Evolutionary conservation across 2,329 filamentous ascomycete species (phyloP).

Genomic region (Colletotrichum sp.): DNA sequence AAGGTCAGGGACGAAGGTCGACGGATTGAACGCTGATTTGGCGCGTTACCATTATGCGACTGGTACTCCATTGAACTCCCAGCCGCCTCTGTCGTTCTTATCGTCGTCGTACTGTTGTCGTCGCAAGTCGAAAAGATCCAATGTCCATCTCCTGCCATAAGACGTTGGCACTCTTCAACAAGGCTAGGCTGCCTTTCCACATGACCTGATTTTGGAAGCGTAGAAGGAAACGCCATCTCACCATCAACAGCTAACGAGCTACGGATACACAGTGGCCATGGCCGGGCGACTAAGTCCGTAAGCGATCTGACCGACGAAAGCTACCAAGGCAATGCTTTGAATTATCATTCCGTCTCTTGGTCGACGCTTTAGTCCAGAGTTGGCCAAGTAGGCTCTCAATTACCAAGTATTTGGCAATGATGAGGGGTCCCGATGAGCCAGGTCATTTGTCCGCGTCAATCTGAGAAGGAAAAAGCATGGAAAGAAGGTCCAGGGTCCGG

Average conservation of each 20-base stretch:
- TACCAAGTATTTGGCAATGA: neutral
- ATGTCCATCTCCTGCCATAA: neutral
- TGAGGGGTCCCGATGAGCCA: neutral
- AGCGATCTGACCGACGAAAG: neutral
- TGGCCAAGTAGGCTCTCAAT: neutral
- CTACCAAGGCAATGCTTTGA: neutral
- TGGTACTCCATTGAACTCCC: neutral
- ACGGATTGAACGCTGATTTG: neutral
- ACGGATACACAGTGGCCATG: neutral
- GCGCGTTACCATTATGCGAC: neutral
- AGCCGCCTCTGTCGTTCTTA: neutral
- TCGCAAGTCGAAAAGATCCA: neutral
- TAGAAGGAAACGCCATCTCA: neutral
- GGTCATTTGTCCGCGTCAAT: neutral
- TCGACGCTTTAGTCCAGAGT: neutral
- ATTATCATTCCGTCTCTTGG: neutral
- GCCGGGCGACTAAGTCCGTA: conserved; percentile 8
- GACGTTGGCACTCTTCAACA: neutral
- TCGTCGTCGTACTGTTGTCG: neutral
- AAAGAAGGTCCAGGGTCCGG: neutral
- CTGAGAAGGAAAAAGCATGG: neutral
- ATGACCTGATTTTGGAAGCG: neutral
- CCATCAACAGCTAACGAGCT: neutral
- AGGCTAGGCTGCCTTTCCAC: neutral
- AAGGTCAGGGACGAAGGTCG: neutral